Conservation (phyloP, 306 rosid genomes). For the Prinsepia uniflora region DNA sequence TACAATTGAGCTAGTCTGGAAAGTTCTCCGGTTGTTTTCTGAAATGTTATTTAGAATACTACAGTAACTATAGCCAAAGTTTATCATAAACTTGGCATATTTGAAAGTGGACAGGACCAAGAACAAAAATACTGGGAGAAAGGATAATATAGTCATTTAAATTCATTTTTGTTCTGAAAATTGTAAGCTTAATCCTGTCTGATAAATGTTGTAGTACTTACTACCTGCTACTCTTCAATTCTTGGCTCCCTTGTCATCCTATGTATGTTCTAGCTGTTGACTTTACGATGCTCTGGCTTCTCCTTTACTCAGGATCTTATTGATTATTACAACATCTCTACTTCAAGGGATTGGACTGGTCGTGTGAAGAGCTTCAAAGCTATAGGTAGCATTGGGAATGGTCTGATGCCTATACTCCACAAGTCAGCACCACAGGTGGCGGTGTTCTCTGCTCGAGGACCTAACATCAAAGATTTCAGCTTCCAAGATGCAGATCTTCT, state of each 20-base stretch:
- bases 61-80: neutral
- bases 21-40: neutral
- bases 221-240: slow-evolving; percentile 1
- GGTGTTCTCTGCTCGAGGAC: slow-evolving; percentile 90
- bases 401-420: slow-evolving; percentile 83
- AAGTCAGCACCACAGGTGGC: slow-evolving; percentile 99
- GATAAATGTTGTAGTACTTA: slow-evolving; percentile 1
- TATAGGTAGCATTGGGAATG: slow-evolving; percentile 81
- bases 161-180: slow-evolving; percentile 7
- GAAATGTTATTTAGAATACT: neutral
- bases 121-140: neutral
- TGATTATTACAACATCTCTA: slow-evolving; percentile 78
- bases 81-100: neutral
- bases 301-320: slow-evolving; percentile 67
- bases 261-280: slow-evolving; percentile 14
- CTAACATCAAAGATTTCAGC: slow-evolving; percentile 86
- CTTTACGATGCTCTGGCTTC: slow-evolving; percentile 25
- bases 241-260: slow-evolving; percentile 6
- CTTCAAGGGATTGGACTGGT: slow-evolving; percentile 97
- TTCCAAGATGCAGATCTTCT: slow-evolving; percentile 98
- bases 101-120: neutral
- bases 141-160: neutral
- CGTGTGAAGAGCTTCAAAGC: slow-evolving; percentile 85
- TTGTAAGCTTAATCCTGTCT: slow-evolving; percentile 11
- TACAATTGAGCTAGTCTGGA: neutral